A percentile compares a stretch with the other conserved stretches of the same genome.
Conservation (phyloP, 1,284 basidiomycete genomes). For the Afroboletus lepidellus region DNA sequence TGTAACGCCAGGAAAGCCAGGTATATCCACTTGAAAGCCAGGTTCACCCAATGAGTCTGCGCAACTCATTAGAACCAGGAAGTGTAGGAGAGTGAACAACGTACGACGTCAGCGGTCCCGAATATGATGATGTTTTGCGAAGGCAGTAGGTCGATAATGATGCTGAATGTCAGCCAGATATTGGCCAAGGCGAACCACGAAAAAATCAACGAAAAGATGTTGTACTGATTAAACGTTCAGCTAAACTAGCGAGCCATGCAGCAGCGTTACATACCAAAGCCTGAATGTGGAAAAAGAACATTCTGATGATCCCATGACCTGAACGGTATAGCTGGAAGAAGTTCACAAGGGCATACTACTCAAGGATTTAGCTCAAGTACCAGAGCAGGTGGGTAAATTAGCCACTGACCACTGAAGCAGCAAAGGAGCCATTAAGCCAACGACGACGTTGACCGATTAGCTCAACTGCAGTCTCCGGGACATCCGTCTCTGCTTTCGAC, state of each 20-base stretch:
- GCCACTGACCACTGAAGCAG: constrained; percentile 81
- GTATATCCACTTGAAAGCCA: constrained; percentile 85
- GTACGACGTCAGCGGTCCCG: constrained; percentile 61
- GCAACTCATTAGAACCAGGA: constrained; percentile 12
- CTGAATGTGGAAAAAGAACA: constrained; percentile 96
- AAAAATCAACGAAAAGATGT: constrained; percentile 78
- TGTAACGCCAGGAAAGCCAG: constrained; percentile 79
- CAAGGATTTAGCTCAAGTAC: background rate
- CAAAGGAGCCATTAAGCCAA: constrained; percentile 97
- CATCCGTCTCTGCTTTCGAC: constrained; percentile 93
- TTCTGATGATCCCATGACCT: constrained; percentile 79
- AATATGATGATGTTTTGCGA: constrained; percentile 65
- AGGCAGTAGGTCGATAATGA: constrained; percentile 90
- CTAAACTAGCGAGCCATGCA: background rate
- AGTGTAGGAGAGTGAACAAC: constrained; percentile 27
- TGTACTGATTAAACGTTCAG: constrained; percentile 51
- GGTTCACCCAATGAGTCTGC: constrained; percentile 91
- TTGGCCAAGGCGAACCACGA: constrained; percentile 94
- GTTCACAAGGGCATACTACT: constrained; percentile 87
- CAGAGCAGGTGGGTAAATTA: background rate
- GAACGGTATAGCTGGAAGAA: constrained; percentile 91
- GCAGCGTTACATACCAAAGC: constrained; percentile 58
- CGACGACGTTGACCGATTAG: constrained; percentile 94
- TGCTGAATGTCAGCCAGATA: constrained; percentile 93
- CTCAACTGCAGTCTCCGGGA: constrained; percentile 87